Percentiles rank a stretch among this genome's conserved stretches.
These are phyloP conservation scores for Acidiella bohemica DNA, from an alignment of 495 filamentous ascomycete genomes.

Conservation along the genomic window DNA sequence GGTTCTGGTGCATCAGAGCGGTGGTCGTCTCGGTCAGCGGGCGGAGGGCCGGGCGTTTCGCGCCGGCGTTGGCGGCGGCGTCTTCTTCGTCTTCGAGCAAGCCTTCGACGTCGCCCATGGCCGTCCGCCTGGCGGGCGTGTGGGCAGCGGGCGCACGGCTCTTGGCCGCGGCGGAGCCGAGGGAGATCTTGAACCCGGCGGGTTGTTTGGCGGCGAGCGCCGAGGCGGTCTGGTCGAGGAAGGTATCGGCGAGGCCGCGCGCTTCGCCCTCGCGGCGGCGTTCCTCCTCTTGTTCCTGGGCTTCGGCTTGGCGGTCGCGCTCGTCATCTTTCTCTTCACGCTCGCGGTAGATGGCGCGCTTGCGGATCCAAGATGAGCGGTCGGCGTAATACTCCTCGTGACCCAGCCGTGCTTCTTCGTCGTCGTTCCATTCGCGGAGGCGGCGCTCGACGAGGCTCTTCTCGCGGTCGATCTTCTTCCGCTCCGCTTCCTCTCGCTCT, in stretches of 20 bases:
- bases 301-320: constrained; percentile 59
- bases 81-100: constrained; percentile 69
- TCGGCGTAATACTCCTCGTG: constrained; percentile 75
- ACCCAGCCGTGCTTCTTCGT: constrained; percentile 55
- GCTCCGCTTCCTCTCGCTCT: constrained; percentile 43
- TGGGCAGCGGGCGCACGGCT: constrained; percentile 22
- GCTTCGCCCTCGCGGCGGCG: constrained; percentile 63
- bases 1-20: neutral
- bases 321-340: constrained; percentile 68
- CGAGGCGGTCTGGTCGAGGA: constrained; percentile 77
- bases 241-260: constrained; percentile 77
- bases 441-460: constrained; percentile 60
- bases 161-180: constrained; percentile 74
- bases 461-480: constrained; percentile 33
- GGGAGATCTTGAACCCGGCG: constrained; percentile 77
- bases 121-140: constrained; percentile 41
- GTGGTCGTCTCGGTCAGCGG: constrained; percentile 8
- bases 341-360: constrained; percentile 55
- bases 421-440: constrained; percentile 78
- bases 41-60: constrained; percentile 5
- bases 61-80: constrained; percentile 30
- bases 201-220: constrained; percentile 48
- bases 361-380: constrained; percentile 69
- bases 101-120: constrained; percentile 77
- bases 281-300: constrained; percentile 63